Base-by-base conservation (phyloP, 352 stramenopile genomes). In the Globisporangium mamillatum region DNA sequence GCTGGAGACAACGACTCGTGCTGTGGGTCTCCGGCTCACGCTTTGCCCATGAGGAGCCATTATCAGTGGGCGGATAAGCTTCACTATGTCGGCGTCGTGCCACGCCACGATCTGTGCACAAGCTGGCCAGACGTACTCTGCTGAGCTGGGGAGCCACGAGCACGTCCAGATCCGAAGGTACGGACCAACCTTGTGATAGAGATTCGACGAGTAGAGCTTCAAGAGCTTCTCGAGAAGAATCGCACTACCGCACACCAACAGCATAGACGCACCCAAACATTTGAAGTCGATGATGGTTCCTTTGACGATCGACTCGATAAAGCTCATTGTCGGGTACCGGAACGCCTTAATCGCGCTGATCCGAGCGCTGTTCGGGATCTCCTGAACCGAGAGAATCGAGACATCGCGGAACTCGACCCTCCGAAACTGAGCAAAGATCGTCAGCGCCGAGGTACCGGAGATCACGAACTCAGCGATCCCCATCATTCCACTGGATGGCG, bases 381-480 rank as follows among this genome's bases (percentile, higher is more conserved):
- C 66, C 0, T 46, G 34, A 1, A 66, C 50, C 44, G 29, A 60
- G 22, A 66, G 22, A 6, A 70, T 18, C 18, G 36, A 50, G 8
- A 34, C 32, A 29, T 61, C 44, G 1, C 58, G 46, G 18, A 66
- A 66, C 14, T 32, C 24, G 20, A 61, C 12, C 1, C 14, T 27
- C 25, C 57, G 44, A n/a, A 50, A 61, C 65, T 70, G 50, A 1
- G 58, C 57, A 22, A 73, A 32, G 18, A 57, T 69, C 14, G 60
- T 58, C 10, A 71, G 29, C 41, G 14, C 20, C 1, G 70, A 71
- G 8, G 73, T 46, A 14, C 69, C 54, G 9, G n/a, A 72, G 38
- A 79, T 20, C 3, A 63, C 60, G 36, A 75, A 75, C 52, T 76
- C 70, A 6, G 66, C 60, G 4, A 72, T 55, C 0, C 70, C 73